phyloP scores from a whole-genome alignment of 345 rosid species.

The Linum usitatissimum region DNA sequence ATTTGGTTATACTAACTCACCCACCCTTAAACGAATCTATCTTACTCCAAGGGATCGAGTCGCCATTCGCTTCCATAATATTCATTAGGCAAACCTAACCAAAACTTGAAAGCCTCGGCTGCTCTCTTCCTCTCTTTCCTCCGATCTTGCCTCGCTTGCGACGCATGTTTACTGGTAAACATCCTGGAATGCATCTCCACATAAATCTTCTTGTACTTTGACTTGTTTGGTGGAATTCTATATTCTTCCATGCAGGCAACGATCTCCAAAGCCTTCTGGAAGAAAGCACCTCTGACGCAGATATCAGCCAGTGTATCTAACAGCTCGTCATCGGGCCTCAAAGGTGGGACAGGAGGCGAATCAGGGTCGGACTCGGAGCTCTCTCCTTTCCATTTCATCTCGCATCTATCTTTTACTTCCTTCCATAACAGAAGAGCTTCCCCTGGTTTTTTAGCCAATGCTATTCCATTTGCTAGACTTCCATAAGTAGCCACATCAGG shows the following conservation, averaged over 20 bases:
- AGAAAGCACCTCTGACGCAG: constrained; percentile 84
- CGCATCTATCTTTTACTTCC: constrained; percentile 64
- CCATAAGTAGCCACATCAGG: constrained; percentile 81
- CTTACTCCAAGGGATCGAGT: constrained; percentile 28
- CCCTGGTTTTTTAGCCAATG: constrained; percentile 86
- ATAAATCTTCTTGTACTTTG: constrained; percentile 73
- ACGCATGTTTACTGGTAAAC: constrained; percentile 94
- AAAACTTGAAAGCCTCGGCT: constrained; percentile 93
- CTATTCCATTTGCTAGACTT: constrained; percentile 71
- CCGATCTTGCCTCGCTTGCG: constrained; percentile 69
- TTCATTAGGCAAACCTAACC: constrained; percentile 90
- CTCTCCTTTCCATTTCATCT: constrained; percentile 21
- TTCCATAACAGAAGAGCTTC: constrained; percentile 92
- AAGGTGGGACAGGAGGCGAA: constrained; percentile 29
- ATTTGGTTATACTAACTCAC: neutral
- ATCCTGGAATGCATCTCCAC: constrained; percentile 95
- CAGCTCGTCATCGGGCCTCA: constrained; percentile 69
- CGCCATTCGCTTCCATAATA: constrained; percentile 87
- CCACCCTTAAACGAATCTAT: constrained; percentile 6
- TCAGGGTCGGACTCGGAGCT: constrained; percentile 22
- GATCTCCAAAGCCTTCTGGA: constrained; percentile 78
- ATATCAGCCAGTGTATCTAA: constrained; percentile 71
- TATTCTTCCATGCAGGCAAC: constrained; percentile 92
- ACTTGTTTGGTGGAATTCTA: constrained; percentile 74
- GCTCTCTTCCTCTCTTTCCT: constrained; percentile 77